Evolutionary conservation across 257 asterid species (phyloP).

Genomic region (Solanum bulbocastanum): DNA sequence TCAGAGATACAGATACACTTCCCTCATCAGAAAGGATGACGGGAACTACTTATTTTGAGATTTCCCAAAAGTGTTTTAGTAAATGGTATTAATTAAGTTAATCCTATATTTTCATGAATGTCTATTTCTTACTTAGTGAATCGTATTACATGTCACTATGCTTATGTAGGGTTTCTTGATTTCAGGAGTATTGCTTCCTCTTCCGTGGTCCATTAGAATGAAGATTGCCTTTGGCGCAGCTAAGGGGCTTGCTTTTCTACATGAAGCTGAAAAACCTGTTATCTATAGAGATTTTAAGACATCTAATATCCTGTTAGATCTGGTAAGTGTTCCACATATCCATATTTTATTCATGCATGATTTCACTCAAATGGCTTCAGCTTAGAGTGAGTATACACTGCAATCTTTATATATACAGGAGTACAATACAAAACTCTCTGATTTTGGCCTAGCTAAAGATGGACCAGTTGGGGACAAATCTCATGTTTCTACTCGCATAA

Average conservation of each 20-base stretch:
- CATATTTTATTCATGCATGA: neutral
- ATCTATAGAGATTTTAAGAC: constrained; percentile 91
- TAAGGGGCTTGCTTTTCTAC: constrained; percentile 84
- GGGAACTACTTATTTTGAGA: neutral
- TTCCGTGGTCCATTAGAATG: constrained; percentile 83
- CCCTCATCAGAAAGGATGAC: neutral
- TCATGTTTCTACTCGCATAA: constrained; percentile 80
- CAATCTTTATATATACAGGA: constrained; percentile 29
- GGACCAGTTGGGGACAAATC: constrained; percentile 85
- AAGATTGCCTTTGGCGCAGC: constrained; percentile 87
- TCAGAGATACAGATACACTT: neutral
- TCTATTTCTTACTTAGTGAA: neutral
- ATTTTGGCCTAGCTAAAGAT: constrained; percentile 77
- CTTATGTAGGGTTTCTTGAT: neutral
- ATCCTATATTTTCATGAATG: neutral
- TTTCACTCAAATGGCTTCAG: neutral
- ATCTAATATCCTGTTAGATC: constrained; percentile 70
- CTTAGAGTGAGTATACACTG: neutral
- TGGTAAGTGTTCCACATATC: constrained; percentile 24
- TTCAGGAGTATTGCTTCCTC: constrained; percentile 79
- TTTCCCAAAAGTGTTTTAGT: neutral
- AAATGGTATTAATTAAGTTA: neutral
- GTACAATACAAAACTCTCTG: constrained; percentile 68
- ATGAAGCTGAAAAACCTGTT: constrained; percentile 85
- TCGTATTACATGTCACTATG: neutral